Evolutionary conservation across 78 protist genomes (phyloP).

Genomic region (Goniomonas avonlea): DNA sequence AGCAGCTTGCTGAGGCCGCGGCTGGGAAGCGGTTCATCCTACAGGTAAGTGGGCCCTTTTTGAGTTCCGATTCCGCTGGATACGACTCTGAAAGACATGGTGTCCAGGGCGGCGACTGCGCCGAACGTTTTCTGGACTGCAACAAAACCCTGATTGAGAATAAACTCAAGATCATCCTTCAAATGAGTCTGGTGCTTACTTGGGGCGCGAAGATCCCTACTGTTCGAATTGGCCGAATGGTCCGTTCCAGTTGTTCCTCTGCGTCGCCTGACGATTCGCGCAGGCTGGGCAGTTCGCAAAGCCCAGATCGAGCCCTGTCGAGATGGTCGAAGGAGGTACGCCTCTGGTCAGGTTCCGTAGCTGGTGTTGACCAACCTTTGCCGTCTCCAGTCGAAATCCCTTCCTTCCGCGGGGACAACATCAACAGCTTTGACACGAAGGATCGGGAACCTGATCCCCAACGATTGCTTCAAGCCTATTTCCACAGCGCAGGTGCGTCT

Average conservation of each 20-base stretch:
- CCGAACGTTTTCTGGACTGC: constrained; percentile 45
- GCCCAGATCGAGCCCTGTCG: constrained; percentile 31
- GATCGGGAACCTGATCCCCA: constrained; percentile 43
- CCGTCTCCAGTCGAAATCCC: no score
- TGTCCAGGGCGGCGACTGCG: constrained; percentile 53
- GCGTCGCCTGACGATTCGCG: background rate
- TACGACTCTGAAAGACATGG: background rate
- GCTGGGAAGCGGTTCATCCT: constrained; percentile 41
- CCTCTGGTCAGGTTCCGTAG: no score
- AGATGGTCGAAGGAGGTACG: constrained; percentile 42
- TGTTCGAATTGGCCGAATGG: constrained; percentile 37
- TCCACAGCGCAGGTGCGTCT: background rate
- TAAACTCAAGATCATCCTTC: constrained; percentile 44
- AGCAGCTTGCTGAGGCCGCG: constrained; percentile 30
- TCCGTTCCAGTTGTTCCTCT: no score
- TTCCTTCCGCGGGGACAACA: constrained; percentile 31
- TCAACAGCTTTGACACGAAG: constrained; percentile 23
- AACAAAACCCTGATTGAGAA: constrained; percentile 2
- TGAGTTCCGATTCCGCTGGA: background rate
- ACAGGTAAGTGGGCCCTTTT: background rate
- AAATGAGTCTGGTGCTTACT: constrained; percentile 42
- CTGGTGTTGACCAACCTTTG: no score
- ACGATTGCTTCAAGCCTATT: constrained; percentile 20
- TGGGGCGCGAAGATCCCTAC: constrained; percentile 41
- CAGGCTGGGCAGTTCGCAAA: constrained; percentile 40